Base-by-base conservation (phyloP, 441 rosid genomes). In the Euphorbia celastroides region DNA sequence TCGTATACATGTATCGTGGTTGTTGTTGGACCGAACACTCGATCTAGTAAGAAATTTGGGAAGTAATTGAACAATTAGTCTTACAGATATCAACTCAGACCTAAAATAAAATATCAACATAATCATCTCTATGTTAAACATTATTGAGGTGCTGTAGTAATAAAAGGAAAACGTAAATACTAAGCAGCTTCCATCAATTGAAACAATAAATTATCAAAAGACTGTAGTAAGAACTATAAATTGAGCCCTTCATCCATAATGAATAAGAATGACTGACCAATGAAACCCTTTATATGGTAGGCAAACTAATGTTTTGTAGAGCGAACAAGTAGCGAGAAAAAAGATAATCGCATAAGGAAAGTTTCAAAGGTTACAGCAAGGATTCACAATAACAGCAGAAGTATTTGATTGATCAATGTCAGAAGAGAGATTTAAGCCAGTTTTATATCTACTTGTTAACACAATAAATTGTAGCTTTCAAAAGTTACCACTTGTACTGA, bases 1-100 rank as follows among this genome's bases (percentile, higher is more conserved):
- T 95, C 99, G 75, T 90, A 90, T 50, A 95, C 99, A 78, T 95
- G 96, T 62, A 98, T 96, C 16, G 99, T 95, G 61, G 99, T 95
- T 68, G 99, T 95, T 31, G 98, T 95, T 30, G 99, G 99, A 71
- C 98, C 99, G 79, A 95, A 92, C 36, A 95, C 99, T 32, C 93
- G 88, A 78, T 95, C 99, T 95, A 83, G 56, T 72, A 70, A 62
- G 42, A 71, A 48, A 59, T 20, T 66, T 31, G 28, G 66, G 62
- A 62, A 73, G 25, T 27, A 69, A 57, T 72, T 48, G 46, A 32
- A 68, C 25, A 66, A 62, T 63, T 51, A 51, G 70, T 75, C 46
- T 64, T 58, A 58, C 51, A 63, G 54, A 58, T 38, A 50, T 23
- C 1, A 23, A 23, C 13, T 31, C 25, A 46, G 11, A 65, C 6